Evolutionary conservation across 129 eudicot genomes (phyloP).

Genomic region (Oenanthe sinensis): DNA sequence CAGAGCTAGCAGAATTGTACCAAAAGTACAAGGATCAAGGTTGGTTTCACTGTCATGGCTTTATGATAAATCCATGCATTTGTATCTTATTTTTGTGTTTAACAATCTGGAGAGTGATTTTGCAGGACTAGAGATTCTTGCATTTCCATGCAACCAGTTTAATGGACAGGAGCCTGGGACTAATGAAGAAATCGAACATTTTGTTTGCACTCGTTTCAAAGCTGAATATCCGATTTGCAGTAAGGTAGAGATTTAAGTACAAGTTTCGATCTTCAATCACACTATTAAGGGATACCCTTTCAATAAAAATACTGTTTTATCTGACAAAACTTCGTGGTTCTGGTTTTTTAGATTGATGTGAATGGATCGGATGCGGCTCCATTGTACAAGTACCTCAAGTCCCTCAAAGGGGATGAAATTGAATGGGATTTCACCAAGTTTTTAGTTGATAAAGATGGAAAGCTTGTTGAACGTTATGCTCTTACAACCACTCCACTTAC

Average conservation of each 20-base stretch:
- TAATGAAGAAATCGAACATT: conserved; percentile 2
- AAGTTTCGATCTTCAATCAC: neutral
- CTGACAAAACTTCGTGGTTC: neutral
- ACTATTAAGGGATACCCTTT: neutral
- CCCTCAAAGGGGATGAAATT: conserved; percentile 67
- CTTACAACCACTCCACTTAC: conserved; percentile 79
- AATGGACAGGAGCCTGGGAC: conserved; percentile 9
- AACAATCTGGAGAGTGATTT: neutral
- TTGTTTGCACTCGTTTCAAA: conserved; percentile 9
- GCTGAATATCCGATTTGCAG: conserved; percentile 5
- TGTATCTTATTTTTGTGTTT: neutral
- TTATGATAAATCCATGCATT: neutral
- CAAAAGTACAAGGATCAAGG: conserved; percentile 85
- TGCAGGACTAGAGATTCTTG: conserved; percentile 81
- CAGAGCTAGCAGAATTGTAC: conserved; percentile 65
- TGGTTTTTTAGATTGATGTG: conserved; percentile 55
- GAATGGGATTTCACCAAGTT: conserved; percentile 88
- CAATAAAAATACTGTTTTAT: neutral
- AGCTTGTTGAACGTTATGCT: conserved; percentile 80
- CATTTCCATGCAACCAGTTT: conserved; percentile 81
- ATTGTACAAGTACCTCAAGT: conserved; percentile 57
- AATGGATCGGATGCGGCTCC: conserved; percentile 74
- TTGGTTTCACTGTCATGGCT: conserved; percentile 11
- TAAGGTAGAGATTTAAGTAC: neutral
- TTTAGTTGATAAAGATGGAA: conserved; percentile 62